phyloP scores from a whole-genome alignment of 352 stramenopile genomes.

The Phytopythium delawarense region DNA sequence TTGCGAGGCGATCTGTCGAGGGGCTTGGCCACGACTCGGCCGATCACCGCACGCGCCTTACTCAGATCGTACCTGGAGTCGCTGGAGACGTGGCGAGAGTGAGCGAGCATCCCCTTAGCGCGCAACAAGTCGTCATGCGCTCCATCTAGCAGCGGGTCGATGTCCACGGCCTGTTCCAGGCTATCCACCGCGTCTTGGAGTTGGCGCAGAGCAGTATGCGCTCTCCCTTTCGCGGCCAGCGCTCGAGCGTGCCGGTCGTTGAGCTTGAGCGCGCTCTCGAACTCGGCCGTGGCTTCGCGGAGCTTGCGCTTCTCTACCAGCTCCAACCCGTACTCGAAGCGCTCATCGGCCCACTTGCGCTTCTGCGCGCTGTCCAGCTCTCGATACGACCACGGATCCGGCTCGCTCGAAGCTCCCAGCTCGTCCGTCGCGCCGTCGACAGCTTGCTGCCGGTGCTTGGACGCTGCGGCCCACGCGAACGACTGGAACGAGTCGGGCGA shows the following conservation, averaged over 20 bases:
- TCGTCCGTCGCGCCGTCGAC: neutral
- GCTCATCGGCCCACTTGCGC: conserved; percentile 30
- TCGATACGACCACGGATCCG: conserved; percentile 25
- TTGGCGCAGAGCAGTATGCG: conserved; percentile 17
- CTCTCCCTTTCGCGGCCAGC: conserved; percentile 17
- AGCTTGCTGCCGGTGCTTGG: neutral
- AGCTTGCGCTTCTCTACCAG: conserved; percentile 17
- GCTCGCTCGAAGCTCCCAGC: neutral
- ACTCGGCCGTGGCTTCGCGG: conserved; percentile 32
- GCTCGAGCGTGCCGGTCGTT: conserved; percentile 19
- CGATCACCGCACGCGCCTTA: no score
- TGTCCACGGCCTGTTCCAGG: conserved; percentile 21
- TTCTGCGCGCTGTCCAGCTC: conserved; percentile 31
- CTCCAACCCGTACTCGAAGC: conserved; percentile 18
- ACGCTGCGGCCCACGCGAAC: conserved; percentile 4
- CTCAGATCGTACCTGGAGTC: neutral
- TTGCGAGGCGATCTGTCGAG: neutral
- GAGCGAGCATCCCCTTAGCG: conserved; percentile 12
- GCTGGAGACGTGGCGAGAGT: conserved; percentile 14
- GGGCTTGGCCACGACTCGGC: neutral
- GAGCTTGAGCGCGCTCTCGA: conserved; percentile 31
- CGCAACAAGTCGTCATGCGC: conserved; percentile 16
- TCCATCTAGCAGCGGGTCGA: conserved; percentile 14
- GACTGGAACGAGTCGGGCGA: conserved; percentile 10
- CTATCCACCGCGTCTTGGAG: conserved; percentile 32